Conservation (phyloP, 2,329 filamentous ascomycete genomes). For the Geoglossum cookeanum region DNA sequence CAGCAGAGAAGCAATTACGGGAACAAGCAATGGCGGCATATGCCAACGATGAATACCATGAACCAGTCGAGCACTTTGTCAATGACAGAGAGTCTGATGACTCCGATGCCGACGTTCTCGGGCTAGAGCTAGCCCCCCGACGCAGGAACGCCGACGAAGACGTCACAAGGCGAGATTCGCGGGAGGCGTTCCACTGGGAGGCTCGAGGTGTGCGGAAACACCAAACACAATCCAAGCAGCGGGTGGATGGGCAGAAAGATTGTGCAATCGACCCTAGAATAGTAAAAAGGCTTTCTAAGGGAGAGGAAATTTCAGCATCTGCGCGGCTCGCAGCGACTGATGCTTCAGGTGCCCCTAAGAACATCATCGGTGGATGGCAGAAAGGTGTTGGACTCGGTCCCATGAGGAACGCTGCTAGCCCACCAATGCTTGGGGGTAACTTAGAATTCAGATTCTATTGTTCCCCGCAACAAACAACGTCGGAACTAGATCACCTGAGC, state of each 20-base stretch:
- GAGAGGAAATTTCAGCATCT: constrained; percentile 1
- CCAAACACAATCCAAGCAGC: constrained; percentile 42
- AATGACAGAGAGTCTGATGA: constrained; percentile 44
- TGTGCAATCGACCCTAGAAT: background rate
- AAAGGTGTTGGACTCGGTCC: constrained; percentile 19
- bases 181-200: constrained; percentile 46
- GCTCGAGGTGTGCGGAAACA: constrained; percentile 66
- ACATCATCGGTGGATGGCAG: constrained; percentile 10
- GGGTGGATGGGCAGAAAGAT: constrained; percentile 9
- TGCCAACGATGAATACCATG: constrained; percentile 48
- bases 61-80: constrained; percentile 52
- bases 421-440: constrained; percentile 76
- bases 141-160: constrained; percentile 3
- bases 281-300: background rate
- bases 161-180: constrained; percentile 20
- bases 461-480: constrained; percentile 59
- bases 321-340: background rate
- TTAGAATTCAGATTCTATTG: constrained; percentile 63
- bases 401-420: constrained; percentile 41
- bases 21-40: constrained; percentile 63
- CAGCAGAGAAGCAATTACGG: constrained; percentile 61
- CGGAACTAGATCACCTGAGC: constrained; percentile 29
- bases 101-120: constrained; percentile 24
- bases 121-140: constrained; percentile 15
- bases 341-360: constrained; percentile 4